Evolutionary conservation across 2,329 filamentous ascomycete species (phyloP).

Genomic region (Xylaria sp.): DNA sequence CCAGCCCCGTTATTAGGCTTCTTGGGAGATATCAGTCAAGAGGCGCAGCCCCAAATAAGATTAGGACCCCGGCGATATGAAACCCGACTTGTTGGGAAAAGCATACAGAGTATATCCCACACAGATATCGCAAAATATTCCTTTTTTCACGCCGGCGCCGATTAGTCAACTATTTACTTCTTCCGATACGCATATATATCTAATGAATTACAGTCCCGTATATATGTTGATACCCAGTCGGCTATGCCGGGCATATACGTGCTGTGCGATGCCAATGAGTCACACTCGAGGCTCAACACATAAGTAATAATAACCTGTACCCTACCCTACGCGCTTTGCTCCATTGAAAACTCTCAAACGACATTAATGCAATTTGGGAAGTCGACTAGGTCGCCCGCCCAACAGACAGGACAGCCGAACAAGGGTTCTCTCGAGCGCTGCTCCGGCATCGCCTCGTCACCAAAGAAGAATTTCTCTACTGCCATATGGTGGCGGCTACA

Average conservation of each 20-base stretch:
- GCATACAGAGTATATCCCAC: not conserved
- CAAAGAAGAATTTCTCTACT: not conserved
- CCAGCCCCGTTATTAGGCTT: conserved; percentile 26
- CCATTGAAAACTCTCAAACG: conserved; percentile 11
- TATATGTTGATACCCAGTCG: conserved; percentile 25
- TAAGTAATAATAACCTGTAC: conserved; percentile 3
- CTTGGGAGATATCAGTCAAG: conserved; percentile 16
- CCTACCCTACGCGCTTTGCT: conserved; percentile 2
- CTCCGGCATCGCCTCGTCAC: conserved; percentile 38
- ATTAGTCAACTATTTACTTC: conserved; percentile 28
- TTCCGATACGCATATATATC: conserved; percentile 1
- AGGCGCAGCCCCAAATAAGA: conserved; percentile 15
- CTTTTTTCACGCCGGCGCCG: conserved; percentile 7
- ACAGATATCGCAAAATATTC: not conserved
- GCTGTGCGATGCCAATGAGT: conserved; percentile 19
- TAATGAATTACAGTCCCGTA: conserved; percentile 7
- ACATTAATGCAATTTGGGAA: conserved; percentile 26
- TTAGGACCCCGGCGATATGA: conserved; percentile 16
- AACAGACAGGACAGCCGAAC: not conserved
- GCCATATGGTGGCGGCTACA: conserved; percentile 8
- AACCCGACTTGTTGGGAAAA: conserved; percentile 29
- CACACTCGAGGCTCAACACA: conserved; percentile 22
- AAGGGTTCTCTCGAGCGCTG: conserved; percentile 4
- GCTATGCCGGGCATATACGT: not conserved
- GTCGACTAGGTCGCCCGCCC: conserved; percentile 1